Conservation (phyloP, 148 eudicot species). For the Polygonum aviculare region DNA sequence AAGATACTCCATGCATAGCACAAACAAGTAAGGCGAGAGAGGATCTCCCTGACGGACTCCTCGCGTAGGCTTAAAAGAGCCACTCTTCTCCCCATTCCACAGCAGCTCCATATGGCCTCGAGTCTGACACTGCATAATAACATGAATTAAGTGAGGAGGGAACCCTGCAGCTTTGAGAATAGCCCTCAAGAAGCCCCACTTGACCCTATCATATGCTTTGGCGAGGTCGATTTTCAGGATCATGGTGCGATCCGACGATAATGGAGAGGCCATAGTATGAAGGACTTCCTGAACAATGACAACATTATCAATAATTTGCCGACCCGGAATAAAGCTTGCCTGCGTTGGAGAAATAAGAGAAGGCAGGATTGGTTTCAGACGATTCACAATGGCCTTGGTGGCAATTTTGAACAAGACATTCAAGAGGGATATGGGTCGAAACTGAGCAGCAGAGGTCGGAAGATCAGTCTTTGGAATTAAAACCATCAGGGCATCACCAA, state of each 20-base stretch:
- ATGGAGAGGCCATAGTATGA: no score
- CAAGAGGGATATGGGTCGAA: neutral
- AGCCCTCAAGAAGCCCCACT: neutral
- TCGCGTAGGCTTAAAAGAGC: neutral
- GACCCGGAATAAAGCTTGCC: neutral
- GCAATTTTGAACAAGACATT: neutral
- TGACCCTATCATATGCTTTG: neutral
- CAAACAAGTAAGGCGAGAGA: constrained; percentile 3
- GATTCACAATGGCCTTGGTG: neutral
- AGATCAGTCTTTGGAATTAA: neutral
- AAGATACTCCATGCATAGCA: neutral
- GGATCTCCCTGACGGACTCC: constrained; percentile 8
- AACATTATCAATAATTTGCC: neutral
- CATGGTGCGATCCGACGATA: no score
- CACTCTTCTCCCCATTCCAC: neutral
- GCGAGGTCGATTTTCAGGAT: neutral
- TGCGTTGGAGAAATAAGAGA: neutral
- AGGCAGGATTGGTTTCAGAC: neutral
- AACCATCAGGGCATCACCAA: neutral
- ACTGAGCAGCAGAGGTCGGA: neutral
- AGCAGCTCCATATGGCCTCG: no score
- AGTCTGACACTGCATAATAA: neutral
- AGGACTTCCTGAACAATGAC: neutral
- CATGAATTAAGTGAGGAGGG: neutral
- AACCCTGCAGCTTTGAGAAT: neutral